Evolutionary conservation across 1,284 basidiomycete genomes (phyloP), one percentile per base, ranked within the genome.

Genomic region (Fomes fomentarius): DNA sequence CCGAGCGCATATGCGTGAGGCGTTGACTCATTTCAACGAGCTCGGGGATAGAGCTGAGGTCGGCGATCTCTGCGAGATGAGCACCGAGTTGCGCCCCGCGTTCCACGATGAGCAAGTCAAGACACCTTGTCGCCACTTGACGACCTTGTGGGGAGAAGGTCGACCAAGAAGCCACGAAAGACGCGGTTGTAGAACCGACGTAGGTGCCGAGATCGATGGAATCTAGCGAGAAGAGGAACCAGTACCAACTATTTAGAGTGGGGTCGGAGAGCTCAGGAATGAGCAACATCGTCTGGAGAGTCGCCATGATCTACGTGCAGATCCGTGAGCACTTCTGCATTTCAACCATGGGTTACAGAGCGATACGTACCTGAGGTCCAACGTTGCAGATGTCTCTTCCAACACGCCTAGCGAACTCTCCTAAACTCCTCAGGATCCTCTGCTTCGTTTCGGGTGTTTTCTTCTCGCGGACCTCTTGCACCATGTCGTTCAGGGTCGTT

Each of bases 181-280:
- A 87, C 1, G 97, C 96, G 26, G 89, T 93, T 0, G 94, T 97
- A 5, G 92, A 84, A 2, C 94, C 95, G 39, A 97, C 81, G 66
- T 94, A 88, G 1, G 93, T 86, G 1, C 92, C 91, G 24, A 96
- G 78, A 57, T 98, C 95, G 33, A 74, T 72, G 24, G 84, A 81
- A 4, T 79, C 76, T 37, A 98, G 73, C 1, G 85, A 87, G 7
- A 76, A 82, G 61, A 98, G 76, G 71, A 98, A 97, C 17, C 76
- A 78, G 51, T 82, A 72, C 95, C 96, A 98, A 44, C 88, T 93
- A 35, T 84, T 76, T 2, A 99, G 78, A 0, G 94, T 92, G 4
- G 87, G 85, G 53, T 90, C 82, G 1, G 91, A 82, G 4, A 99
- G 78, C 51, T 89, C 88, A 0, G 82, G 80, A 9, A 89, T 78